These are phyloP conservation scores for Euptelea pleiosperma DNA, from an alignment of 164 flowering plant species.

Conservation along the genomic window DNA sequence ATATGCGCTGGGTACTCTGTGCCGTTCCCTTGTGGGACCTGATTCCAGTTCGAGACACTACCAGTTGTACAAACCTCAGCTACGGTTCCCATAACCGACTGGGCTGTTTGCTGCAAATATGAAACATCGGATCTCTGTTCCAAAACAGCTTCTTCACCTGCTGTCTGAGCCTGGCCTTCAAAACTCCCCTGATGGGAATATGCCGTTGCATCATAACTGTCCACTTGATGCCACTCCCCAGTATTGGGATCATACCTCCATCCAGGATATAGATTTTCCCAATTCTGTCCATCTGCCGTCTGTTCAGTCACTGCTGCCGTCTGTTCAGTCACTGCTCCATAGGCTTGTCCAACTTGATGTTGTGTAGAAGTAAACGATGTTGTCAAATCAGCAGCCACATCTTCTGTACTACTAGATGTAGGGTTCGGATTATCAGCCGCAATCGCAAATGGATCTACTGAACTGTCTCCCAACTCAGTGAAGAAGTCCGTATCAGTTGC, in stretches of 20 bases:
- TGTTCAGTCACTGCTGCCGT: conserved; percentile 19
- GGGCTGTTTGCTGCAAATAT: conserved; percentile 61
- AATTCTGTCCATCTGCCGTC: conserved; percentile 33
- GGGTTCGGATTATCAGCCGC: conserved; percentile 16
- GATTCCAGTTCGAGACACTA: conserved; percentile 44
- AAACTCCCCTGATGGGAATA: conserved; percentile 26
- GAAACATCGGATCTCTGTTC: conserved; percentile 48
- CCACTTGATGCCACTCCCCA: conserved; percentile 86
- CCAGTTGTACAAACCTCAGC: conserved; percentile 37
- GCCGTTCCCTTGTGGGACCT: conserved; percentile 44
- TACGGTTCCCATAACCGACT: conserved; percentile 46
- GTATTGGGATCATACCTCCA: conserved; percentile 72
- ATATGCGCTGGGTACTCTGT: conserved; percentile 71
- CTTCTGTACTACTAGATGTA: conserved; percentile 12
- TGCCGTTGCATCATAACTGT: conserved; percentile 33
- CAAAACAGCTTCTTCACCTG: conserved; percentile 26
- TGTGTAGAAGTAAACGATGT: conserved; percentile 23
- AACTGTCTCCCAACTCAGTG: conserved; percentile 32
- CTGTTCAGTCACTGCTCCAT: conserved; percentile 28
- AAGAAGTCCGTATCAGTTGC: conserved; percentile 79
- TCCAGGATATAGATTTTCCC: conserved; percentile 87
- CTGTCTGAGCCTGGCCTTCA: conserved; percentile 20
- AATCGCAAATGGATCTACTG: conserved; percentile 26
- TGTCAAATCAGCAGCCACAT: conserved; percentile 12
- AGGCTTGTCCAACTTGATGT: conserved; percentile 25